Percentiles rank a stretch among this genome's conserved stretches.
Evolutionary conservation across 2,329 filamentous ascomycete species (phyloP).

Genomic region (Beauveria sp.): DNA sequence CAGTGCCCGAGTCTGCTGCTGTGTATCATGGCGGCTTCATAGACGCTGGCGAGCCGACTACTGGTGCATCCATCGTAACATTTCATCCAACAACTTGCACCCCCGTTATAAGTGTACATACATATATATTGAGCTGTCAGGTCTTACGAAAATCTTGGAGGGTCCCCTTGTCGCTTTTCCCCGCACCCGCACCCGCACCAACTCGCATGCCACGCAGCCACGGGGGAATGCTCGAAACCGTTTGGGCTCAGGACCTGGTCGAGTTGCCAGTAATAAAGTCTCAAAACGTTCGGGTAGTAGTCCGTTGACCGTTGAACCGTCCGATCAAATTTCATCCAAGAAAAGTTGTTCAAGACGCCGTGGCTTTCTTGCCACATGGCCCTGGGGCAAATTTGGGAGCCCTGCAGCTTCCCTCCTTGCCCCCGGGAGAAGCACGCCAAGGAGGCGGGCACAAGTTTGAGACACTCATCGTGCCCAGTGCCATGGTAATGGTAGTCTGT

Average conservation of each 20-base stretch:
- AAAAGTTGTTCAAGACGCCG: not conserved
- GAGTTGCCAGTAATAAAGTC: not conserved
- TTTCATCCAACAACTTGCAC: too few relatives aligned
- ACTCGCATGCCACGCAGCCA: too few relatives aligned
- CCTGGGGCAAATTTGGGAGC: not conserved
- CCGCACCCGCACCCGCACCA: too few relatives aligned
- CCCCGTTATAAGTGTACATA: too few relatives aligned
- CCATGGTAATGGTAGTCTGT: too few relatives aligned
- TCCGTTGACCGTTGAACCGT: not conserved
- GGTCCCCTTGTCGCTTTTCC: too few relatives aligned
- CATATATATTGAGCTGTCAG: too few relatives aligned
- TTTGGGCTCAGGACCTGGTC: too few relatives aligned
- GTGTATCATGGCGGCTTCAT: not conserved
- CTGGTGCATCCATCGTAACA: not conserved
- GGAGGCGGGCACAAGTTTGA: not conserved
- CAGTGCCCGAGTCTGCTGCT: not conserved
- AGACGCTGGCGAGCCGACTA: not conserved
- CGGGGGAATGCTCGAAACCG: too few relatives aligned
- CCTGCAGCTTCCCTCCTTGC: not conserved
- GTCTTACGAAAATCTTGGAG: too few relatives aligned
- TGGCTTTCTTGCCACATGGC: conserved; percentile 3
- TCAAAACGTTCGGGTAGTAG: not conserved
- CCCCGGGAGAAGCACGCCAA: not conserved
- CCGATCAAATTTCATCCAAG: not conserved
- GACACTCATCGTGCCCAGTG: not conserved